Base-by-base conservation (phyloP, 164 flowering plant species). In the Vitis cinerea region DNA sequence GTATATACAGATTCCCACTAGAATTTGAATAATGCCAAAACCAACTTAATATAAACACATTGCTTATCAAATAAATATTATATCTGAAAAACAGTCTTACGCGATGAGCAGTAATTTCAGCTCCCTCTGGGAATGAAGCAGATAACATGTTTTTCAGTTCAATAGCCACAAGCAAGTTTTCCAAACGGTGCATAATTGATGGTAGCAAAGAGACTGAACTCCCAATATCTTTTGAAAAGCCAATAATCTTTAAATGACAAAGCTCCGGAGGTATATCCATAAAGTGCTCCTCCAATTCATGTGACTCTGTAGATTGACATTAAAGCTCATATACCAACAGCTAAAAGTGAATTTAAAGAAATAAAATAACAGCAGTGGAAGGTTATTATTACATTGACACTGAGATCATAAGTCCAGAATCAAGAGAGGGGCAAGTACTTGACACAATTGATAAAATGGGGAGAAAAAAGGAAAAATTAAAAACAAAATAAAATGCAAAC, bases 161-260 rank as follows among this genome's bases (percentile, higher is more conserved):
- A 79, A 90, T 79, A 65, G 99, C 99, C 61, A 96, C 97, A 67
- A 96, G 97, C 51, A 91, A 74, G 85, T 85, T 88, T 80, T 93
- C 95, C 50, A 96, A 77, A 15, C 94, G 92, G 76, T 90, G 97
- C 95, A 96, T 92, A 61, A 96, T 16, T 63, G 99, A 96, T 62
- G 99, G 99, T 68, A 96, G 72, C 75, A 96, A 74, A 63, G 97
- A 96, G 48, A 93, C 48, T 59, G 99, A 86, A 77, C 97, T 93
- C 64, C 95, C 99, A 58, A 96, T 84, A n/a, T 89, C 98, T 78
- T 90, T 96, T 2, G 97, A 84, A 63, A 96, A 96, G 23, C 90
- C 94, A 51, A 88, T 62, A 68, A 96, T 82, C 81, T 93, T 96
- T 79, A 96, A 73, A 66, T 84, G 77, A 78, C 97, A 96, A 70